phyloP scores from a whole-genome alignment of 495 filamentous ascomycete species.

The Bacidia rubella region DNA sequence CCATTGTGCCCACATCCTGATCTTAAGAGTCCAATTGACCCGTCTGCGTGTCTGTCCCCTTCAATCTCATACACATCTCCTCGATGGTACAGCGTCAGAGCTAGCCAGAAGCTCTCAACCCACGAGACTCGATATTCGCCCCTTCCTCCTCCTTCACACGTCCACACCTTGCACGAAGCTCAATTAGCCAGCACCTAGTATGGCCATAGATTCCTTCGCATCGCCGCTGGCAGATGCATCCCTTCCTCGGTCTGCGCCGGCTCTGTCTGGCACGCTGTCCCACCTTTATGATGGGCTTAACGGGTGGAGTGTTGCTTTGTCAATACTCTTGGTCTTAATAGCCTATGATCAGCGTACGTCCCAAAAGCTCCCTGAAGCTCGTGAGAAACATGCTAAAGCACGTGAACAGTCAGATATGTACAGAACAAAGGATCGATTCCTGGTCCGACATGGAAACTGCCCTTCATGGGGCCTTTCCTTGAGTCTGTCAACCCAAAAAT shows the following conservation, averaged over 20 bases:
- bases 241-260: conserved; percentile 29
- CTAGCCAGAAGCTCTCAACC: no score
- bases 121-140: no score
- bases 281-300: conserved; percentile 42
- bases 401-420: conserved; percentile 60
- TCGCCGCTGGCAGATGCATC: conserved; percentile 63
- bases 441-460: conserved; percentile 72
- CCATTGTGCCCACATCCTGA: no score
- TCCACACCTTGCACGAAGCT: no score
- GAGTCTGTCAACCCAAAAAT: conserved; percentile 87
- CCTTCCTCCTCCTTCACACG: no score
- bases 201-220: conserved; percentile 53
- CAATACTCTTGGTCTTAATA: conserved; percentile 53
- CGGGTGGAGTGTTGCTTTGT: conserved; percentile 48
- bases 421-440: conserved; percentile 73
- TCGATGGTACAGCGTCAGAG: no score
- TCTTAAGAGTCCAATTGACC: no score
- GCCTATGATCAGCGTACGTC: conserved; percentile 76
- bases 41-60: no score
- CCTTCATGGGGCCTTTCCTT: conserved; percentile 93
- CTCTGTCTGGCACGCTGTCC: conserved; percentile 27
- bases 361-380: neutral
- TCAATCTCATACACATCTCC: no score
- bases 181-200: no score
- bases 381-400: conserved; percentile 1